These are phyloP conservation scores for Backusella psychrophila DNA, from an alignment of 192 early-diverging fungal genomes.

Conservation along the genomic window DNA sequence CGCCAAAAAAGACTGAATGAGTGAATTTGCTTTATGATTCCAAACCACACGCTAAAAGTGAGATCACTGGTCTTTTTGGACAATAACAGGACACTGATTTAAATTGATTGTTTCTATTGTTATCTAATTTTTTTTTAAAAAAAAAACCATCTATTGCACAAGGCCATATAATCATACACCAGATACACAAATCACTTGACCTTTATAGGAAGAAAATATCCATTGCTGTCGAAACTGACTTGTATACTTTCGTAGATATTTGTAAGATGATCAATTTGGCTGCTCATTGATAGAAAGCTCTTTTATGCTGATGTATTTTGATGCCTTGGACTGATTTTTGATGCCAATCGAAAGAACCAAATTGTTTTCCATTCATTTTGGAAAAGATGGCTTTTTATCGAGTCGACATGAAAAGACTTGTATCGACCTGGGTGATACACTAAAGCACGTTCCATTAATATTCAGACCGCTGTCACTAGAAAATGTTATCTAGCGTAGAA, in stretches of 20 bases:
- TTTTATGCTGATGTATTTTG: neutral
- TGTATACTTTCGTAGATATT: neutral
- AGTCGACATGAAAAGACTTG: too few relatives aligned
- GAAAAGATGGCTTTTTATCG: neutral
- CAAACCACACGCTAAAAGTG: neutral
- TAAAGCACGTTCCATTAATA: neutral
- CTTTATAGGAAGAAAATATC: neutral
- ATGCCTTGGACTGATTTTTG: neutral
- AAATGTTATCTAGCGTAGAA: neutral
- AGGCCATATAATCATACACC: neutral
- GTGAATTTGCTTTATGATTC: neutral
- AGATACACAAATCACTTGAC: neutral
- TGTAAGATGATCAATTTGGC: neutral
- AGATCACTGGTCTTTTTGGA: neutral
- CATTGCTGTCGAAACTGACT: neutral
- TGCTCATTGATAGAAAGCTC: neutral
- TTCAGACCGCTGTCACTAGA: neutral
- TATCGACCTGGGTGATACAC: neutral
- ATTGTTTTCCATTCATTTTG: neutral
- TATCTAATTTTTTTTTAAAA: neutral
- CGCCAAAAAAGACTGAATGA: too few relatives aligned
- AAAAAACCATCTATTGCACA: neutral
- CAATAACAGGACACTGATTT: neutral
- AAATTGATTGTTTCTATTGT: neutral
- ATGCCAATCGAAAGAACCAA: neutral